Evolutionary conservation across 371 early-diverging fungal species (phyloP).

Genomic region (Chytridium lagenaria): DNA sequence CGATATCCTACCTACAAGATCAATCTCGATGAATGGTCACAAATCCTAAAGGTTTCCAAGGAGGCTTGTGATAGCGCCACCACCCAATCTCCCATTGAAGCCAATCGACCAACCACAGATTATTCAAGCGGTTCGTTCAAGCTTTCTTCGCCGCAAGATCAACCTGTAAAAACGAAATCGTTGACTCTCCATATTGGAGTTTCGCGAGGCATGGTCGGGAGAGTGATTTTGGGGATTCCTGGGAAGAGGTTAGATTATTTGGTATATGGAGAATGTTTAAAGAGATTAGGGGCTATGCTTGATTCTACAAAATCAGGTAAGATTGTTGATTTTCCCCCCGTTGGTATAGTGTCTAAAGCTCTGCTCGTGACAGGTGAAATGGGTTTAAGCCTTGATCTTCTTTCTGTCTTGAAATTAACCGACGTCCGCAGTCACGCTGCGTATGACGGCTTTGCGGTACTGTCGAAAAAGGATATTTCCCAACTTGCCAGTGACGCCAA

Average conservation of each 20-base stretch:
- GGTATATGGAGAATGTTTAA: slow-evolving; percentile 4
- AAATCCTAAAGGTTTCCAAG: not conserved
- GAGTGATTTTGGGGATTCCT: slow-evolving; percentile 6
- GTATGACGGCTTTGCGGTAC: not conserved
- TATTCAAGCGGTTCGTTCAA: too few species aligned
- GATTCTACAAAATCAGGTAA: slow-evolving; percentile 1
- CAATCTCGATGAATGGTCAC: not conserved
- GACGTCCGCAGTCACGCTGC: not conserved
- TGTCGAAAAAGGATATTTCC: not conserved
- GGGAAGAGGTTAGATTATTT: slow-evolving; percentile 11
- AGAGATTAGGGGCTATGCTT: not conserved
- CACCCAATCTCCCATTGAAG: too few species aligned
- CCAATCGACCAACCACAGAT: too few species aligned
- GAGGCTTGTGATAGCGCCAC: too few species aligned
- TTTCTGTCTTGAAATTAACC: not conserved
- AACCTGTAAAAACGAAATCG: not conserved
- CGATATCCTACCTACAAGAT: not conserved
- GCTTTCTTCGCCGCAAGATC: too few species aligned
- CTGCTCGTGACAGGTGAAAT: not conserved
- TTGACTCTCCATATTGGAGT: slow-evolving; percentile 12
- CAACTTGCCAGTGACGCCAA: too few species aligned
- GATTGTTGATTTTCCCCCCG: too few species aligned
- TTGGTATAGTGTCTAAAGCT: too few species aligned
- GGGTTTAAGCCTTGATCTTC: not conserved
- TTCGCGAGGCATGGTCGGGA: not conserved